phyloP scores from a whole-genome alignment of 805 yeast genomes.

The Saturnispora dispora region DNA sequence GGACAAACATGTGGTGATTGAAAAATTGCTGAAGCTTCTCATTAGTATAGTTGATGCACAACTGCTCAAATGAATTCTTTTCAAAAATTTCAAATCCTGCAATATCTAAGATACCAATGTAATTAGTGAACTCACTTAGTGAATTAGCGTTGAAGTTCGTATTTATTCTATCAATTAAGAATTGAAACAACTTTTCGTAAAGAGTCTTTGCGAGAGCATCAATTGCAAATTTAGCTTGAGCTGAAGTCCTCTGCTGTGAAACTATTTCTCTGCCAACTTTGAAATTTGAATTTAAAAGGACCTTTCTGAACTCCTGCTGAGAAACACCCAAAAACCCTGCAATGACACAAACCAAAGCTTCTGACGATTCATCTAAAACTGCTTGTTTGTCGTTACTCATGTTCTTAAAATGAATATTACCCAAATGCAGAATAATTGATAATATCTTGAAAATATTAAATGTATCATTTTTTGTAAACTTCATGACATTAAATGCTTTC shows the following conservation, averaged over 20 bases:
- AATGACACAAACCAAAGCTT: slow-evolving; percentile 41
- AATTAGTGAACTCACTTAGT: slow-evolving; percentile 28
- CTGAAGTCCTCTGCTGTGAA: slow-evolving; percentile 65
- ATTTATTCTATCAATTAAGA: slow-evolving; percentile 69
- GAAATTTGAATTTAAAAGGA: slow-evolving; percentile 70
- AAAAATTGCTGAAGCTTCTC: slow-evolving; percentile 54
- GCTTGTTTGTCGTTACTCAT: slow-evolving; percentile 65
- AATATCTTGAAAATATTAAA: slow-evolving; percentile 53
- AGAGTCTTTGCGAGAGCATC: slow-evolving; percentile 84
- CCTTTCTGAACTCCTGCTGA: slow-evolving; percentile 40
- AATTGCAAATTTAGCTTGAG: slow-evolving; percentile 70
- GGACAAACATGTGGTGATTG: slow-evolving; percentile 52
- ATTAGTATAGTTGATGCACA: slow-evolving; percentile 52
- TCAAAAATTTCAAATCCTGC: slow-evolving; percentile 57
- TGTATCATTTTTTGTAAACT: slow-evolving; percentile 48
- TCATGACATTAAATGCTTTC: slow-evolving; percentile 65
- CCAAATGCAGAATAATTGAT: slow-evolving; percentile 74
- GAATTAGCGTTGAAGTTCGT: slow-evolving; percentile 35
- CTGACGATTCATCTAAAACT: slow-evolving; percentile 37
- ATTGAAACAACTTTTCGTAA: slow-evolving; percentile 77
- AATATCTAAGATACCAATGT: slow-evolving; percentile 50
- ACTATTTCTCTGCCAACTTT: slow-evolving; percentile 88
- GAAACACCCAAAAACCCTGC: slow-evolving; percentile 58
- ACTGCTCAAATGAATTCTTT: slow-evolving; percentile 49
- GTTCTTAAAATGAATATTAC: slow-evolving; percentile 67